Evolutionary conservation across 2,329 filamentous ascomycete species (phyloP).

Genomic region (Monilinia fructicola): DNA sequence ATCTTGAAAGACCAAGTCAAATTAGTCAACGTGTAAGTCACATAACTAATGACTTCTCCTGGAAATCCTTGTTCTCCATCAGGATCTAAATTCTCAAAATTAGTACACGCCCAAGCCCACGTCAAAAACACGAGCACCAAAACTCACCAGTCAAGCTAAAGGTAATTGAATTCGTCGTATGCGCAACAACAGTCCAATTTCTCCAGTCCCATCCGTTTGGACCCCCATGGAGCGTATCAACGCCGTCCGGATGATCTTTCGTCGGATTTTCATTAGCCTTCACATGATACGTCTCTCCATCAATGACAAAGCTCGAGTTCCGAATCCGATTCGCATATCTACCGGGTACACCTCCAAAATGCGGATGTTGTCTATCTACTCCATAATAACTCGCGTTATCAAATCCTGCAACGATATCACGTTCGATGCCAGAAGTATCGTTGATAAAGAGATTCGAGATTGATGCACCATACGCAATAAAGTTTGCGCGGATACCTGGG

Average conservation of each 20-base stretch:
- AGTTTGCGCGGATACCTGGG: conserved; percentile 64
- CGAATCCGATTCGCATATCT: conserved; percentile 80
- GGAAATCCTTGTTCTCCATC: conserved; percentile 77
- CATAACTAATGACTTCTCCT: conserved; percentile 70
- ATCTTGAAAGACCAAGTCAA: conserved; percentile 73
- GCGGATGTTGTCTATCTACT: conserved; percentile 63
- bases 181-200: conserved; percentile 73
- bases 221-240: conserved; percentile 68
- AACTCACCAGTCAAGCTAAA: conserved; percentile 62
- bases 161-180: conserved; percentile 66
- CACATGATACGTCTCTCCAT: conserved; percentile 60
- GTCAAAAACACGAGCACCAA: not conserved
- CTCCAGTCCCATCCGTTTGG: conserved; percentile 65
- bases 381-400: conserved; percentile 74
- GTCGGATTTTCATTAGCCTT: conserved; percentile 63
- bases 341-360: conserved; percentile 71
- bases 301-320: conserved; percentile 71
- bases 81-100: conserved; percentile 44
- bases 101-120: not conserved
- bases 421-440: conserved; percentile 65
- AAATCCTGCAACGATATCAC: conserved; percentile 72
- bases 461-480: conserved; percentile 73
- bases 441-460: conserved; percentile 70
- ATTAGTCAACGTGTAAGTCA: conserved; percentile 69
- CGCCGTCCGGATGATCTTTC: conserved; percentile 50